Base-by-base conservation (phyloP, 495 filamentous ascomycete species). In the Penicillium coprophilum region DNA sequence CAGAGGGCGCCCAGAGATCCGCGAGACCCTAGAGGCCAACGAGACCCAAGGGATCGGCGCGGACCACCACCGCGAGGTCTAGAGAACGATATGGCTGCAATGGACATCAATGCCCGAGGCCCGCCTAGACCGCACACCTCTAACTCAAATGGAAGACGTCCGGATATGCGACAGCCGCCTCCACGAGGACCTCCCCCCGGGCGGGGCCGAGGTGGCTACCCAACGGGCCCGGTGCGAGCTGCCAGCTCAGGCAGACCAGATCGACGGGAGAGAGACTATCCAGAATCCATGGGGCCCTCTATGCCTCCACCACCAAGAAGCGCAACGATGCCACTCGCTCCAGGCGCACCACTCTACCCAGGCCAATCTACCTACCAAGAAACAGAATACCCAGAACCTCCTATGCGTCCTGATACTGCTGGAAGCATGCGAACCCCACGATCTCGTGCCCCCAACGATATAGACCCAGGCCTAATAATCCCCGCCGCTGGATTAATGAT, bases 1-100 rank as follows among this genome's bases (percentile, higher is more conserved):
- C 52, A 39, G 6, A 56, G 62, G 53, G 53, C 56, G 9, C 52
- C 61, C 10, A 55, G 58, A 58, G 57, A 57, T 23, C 68, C 72
- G 2, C 60, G 59, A 61, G 63, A 64, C 17, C 53, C 38, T 4
- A 58, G 63, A 55, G 55, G 39, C 5, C 56, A 60, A 10, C 52
- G 63, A 65, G 57, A 63, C 53, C 66, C 60, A 8, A 53, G 61
- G 54, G 61, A 61, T 41, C 54, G 56, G 17, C 59, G 63, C n/a
- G 59, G 59, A n/a, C 64, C 68, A 41, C 61, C 66, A 9, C 54
- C 61, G 34, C 51, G 54, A 27, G 65, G 66, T 4, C 74, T 86
- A 32, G 62, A 82, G 43, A 73, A 76, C 36, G 80, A 76, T 45
- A 88, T 85, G 82, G 77, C 71, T 10, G 71, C 66, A 19, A 81